These are phyloP conservation scores for Alnus rubra DNA, from an alignment of 306 rosid genomes.

Conservation along the genomic window DNA sequence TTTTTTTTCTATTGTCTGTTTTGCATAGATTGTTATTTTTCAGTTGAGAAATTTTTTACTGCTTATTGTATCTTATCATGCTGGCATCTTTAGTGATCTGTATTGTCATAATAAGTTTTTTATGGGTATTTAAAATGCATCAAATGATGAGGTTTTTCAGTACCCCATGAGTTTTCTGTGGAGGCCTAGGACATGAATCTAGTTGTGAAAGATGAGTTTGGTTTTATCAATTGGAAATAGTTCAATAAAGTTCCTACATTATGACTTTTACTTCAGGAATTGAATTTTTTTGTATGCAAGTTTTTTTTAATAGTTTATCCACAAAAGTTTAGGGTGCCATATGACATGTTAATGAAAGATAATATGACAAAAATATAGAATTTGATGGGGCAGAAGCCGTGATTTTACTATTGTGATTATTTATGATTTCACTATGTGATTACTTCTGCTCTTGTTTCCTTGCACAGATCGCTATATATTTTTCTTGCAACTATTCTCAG, in stretches of 20 bases:
- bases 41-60: not conserved
- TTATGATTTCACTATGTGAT: constrained; percentile 8
- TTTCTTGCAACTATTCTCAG: not conserved
- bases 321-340: not conserved
- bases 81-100: not conserved
- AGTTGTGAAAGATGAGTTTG: not conserved
- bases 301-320: not conserved
- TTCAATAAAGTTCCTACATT: not conserved
- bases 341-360: not conserved
- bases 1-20: not conserved
- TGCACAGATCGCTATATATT: not conserved
- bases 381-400: not conserved
- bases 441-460: not conserved
- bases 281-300: not conserved
- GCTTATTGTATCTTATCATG: not conserved
- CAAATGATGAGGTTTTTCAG: not conserved
- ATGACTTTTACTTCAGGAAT: not conserved
- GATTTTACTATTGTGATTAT: not conserved
- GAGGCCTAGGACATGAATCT: not conserved
- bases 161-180: not conserved
- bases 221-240: not conserved
- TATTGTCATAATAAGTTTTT: not conserved
- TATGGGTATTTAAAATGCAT: not conserved
- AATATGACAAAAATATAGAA: not conserved
- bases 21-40: not conserved